Evolutionary conservation across 805 yeast genomes (phyloP).

Genomic region (Candida endomychidarum): DNA sequence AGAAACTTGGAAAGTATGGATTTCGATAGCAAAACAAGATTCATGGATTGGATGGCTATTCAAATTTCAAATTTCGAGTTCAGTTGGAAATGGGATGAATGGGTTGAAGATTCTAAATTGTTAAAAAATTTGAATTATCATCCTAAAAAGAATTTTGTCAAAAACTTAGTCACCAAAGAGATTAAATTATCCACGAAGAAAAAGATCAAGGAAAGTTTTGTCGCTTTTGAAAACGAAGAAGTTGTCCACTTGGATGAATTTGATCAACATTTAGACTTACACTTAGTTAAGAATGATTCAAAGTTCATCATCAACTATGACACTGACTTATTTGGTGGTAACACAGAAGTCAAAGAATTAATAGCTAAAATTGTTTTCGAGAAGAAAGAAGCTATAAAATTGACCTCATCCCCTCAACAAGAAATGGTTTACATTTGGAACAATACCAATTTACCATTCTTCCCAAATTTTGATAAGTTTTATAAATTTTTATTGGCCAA

Average conservation of each 20-base stretch:
- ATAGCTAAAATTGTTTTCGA: conserved; percentile 27
- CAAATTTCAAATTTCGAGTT: conserved; percentile 92
- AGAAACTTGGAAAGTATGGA: conserved; percentile 65
- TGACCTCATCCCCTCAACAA: conserved; percentile 12
- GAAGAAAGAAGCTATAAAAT: conserved; percentile 18
- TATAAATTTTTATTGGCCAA: conserved; percentile 42
- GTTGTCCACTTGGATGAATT: conserved; percentile 38
- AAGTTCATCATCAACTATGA: conserved; percentile 36
- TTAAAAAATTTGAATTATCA: conserved; percentile 53
- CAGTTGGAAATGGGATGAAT: conserved; percentile 98
- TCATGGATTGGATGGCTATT: conserved; percentile 86
- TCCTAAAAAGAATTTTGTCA: conserved; percentile 72
- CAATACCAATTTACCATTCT: conserved; percentile 36
- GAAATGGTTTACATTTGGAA: conserved; percentile 34
- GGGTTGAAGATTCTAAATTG: conserved; percentile 63
- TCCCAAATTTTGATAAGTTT: conserved; percentile 36
- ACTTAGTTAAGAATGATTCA: conserved; percentile 30
- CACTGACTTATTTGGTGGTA: conserved; percentile 32
- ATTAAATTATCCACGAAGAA: conserved; percentile 75
- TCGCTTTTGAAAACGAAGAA: conserved; percentile 32
- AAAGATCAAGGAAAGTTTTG: conserved; percentile 68
- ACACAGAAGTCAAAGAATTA: conserved; percentile 25
- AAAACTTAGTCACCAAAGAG: conserved; percentile 80
- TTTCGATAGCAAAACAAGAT: conserved; percentile 69
- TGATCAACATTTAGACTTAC: conserved; percentile 37